Percentiles rank a stretch among this genome's conserved stretches.
Conservation (phyloP, 768 basidiomycete species). For the Kwoniella dendrophila region DNA sequence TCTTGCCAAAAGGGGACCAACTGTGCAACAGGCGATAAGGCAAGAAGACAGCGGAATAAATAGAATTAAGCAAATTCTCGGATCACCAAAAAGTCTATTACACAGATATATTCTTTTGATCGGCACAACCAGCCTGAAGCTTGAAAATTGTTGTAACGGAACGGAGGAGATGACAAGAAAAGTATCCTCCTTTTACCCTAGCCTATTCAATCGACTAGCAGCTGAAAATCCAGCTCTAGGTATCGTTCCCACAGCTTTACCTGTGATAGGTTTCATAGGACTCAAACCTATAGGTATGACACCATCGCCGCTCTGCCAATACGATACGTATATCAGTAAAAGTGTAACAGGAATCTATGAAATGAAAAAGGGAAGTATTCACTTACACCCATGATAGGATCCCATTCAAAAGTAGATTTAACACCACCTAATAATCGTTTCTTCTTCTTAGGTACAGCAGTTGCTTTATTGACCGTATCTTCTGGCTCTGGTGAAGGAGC, state of each 20-base stretch:
- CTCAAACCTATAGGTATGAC: constrained; percentile 43
- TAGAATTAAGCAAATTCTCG: too few species aligned
- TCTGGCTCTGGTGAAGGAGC: constrained; percentile 1
- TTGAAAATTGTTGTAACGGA: too few species aligned
- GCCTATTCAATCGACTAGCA: constrained; percentile 17
- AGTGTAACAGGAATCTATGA: not conserved
- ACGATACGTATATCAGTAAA: not conserved
- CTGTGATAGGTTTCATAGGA: constrained; percentile 34
- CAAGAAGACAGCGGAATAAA: too few species aligned
- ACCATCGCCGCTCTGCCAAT: constrained; percentile 44
- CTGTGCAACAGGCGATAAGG: too few species aligned
- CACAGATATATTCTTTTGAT: too few species aligned
- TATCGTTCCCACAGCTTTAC: constrained; percentile 32
- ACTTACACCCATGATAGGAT: constrained; percentile 47
- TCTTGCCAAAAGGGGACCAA: too few species aligned
- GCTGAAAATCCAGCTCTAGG: constrained; percentile 40
- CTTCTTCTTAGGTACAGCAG: constrained; percentile 47
- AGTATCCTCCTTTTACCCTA: constrained; percentile 2
- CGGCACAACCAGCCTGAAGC: too few species aligned
- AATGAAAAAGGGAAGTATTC: not conserved
- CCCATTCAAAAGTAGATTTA: constrained; percentile 45
- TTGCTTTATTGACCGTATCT: not conserved
- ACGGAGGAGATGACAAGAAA: too few species aligned
- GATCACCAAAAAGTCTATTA: too few species aligned
- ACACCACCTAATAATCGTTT: constrained; percentile 41